Evolutionary conservation across 2,329 filamentous ascomycete genomes (phyloP), one percentile per base, ranked within the genome.

Genomic region (Fusarium pseudocircinatum): DNA sequence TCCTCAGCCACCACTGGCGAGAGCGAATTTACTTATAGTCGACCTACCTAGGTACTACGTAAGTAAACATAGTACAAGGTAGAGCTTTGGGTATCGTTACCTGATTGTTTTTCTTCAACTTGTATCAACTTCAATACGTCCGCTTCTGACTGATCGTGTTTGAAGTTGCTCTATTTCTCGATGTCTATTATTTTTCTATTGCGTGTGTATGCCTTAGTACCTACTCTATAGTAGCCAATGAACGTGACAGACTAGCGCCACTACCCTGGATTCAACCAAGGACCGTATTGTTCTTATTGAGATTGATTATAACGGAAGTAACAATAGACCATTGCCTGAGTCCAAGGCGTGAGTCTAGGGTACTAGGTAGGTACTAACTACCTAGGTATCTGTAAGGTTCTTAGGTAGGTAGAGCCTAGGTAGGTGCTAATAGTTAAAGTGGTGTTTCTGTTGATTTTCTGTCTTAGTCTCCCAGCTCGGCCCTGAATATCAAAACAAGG

Each of bases 211-310:
- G 20, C 26, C 36, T 37, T 11, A 37, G 36, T 37, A 37, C 36
- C 26, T 20, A 22, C 46, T 26, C 7, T 5, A 7, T 32, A 49
- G 46, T 49, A 42, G 36, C 69, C 56, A 70, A 70, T 70, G 47
- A 73, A 43, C 22, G 32, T 49, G 52, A 39, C 22, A 46, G 36
- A 20, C 53, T 58, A 43, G 49, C 42, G 16, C 24, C 32, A 58
- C 30, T 73, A 73, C 69, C 65, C 60, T 72, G 54, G 30, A 70
- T 34, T 24, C 26, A 43, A 32, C 20, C 24, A 46, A 20, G 50
- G 26, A 37, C 46, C n/a, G 14, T 46, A 32, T 43, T 64, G 34
- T 63, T 59, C 39, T 36, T n/a, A 36, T 43, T 52, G 37, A 39
- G 39, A 36, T 22, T 28, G 24, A 28, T 50, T 54, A 22, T 26